Base-by-base conservation (phyloP, 345 rosid genomes). In the Excoecaria cochinchinensis region DNA sequence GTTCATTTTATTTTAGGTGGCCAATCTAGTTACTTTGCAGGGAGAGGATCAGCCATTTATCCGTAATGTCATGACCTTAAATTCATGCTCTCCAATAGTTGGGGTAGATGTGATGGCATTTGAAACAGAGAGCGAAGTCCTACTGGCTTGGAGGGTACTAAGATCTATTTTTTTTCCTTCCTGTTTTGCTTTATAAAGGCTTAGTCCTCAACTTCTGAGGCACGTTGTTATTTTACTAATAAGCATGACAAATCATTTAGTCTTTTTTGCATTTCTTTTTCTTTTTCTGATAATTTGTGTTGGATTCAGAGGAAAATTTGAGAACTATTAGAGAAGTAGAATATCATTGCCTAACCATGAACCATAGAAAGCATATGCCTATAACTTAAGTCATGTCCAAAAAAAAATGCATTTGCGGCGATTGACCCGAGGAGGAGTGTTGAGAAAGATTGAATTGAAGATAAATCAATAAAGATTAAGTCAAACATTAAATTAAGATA, bases 61-160 rank as follows among this genome's bases (percentile, higher is more conserved):
- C 58, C 96, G 91, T 68, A 95, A 95, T 89, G 96, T 93, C 71
- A 93, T 93, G 98, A 95, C 99, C 81, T 86, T 95, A 69, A 91
- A 95, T 61, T 87, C 99, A 74, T 95, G 97, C 81, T 83, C 98
- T 76, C 86, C 98, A 22, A 95, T 95, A 8, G 93, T 91, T 86
- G 98, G 99, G 68, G 97, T 87, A 62, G 93, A 95, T 83, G 96
- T 93, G 75, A 93, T 91, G 91, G 88, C 98, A 81, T 95, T 95
- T 83, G 92, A 87, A 64, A 86, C 90, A 17, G 99, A 95, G 80
- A 90, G 87, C 87, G 92, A 95, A 78, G 93, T 93, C 77, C 85
- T 95, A 73, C 85, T 95, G 73, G 96, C 99, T 82, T 95, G 99
- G 99, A 87, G 89, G 99, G 98, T 95, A 91, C 72, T 77, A 17